Evolutionary conservation across 805 yeast species (phyloP).

Genomic region (Yarrowia hollandica): DNA sequence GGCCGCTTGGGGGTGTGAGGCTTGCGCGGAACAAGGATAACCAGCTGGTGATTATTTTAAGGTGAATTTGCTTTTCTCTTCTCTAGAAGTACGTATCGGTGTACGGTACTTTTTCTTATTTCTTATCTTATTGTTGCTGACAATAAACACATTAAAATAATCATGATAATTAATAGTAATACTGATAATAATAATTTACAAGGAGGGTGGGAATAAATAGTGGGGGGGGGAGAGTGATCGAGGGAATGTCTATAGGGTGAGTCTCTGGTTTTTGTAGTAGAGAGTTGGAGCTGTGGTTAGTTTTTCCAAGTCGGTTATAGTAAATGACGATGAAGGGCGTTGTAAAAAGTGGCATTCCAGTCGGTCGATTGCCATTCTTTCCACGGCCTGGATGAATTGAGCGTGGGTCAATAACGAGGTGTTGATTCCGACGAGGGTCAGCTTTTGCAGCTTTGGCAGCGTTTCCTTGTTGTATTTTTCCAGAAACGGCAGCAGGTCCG

Average conservation of each 20-base stretch:
- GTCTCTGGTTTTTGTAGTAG: slow-evolving; percentile 21
- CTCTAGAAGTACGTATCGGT: too few relatives aligned
- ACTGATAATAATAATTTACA: background rate
- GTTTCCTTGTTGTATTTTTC: background rate
- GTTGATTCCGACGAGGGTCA: slow-evolving; percentile 1
- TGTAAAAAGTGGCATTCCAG: slow-evolving; percentile 1
- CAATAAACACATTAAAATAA: slow-evolving; percentile 10
- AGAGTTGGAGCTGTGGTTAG: background rate
- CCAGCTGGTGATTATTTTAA: slow-evolving; percentile 14
- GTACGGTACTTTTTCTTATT: too few relatives aligned
- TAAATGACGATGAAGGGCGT: background rate
- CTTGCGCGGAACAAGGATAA: slow-evolving; percentile 4
- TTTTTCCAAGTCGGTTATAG: too few relatives aligned
- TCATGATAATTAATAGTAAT: background rate
- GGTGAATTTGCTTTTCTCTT: background rate
- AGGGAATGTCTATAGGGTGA: background rate
- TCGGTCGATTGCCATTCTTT: background rate
- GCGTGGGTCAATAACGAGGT: background rate
- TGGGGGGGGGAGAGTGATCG: too few relatives aligned
- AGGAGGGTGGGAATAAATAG: background rate
- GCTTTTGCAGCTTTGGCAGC: slow-evolving; percentile 6
- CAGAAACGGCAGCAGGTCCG: background rate
- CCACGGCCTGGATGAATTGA: background rate
- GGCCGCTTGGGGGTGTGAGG: slow-evolving; percentile 22
- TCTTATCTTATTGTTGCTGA: background rate